Conservation (phyloP, 2,329 filamentous ascomycete genomes). For the Didymella lethalis region DNA sequence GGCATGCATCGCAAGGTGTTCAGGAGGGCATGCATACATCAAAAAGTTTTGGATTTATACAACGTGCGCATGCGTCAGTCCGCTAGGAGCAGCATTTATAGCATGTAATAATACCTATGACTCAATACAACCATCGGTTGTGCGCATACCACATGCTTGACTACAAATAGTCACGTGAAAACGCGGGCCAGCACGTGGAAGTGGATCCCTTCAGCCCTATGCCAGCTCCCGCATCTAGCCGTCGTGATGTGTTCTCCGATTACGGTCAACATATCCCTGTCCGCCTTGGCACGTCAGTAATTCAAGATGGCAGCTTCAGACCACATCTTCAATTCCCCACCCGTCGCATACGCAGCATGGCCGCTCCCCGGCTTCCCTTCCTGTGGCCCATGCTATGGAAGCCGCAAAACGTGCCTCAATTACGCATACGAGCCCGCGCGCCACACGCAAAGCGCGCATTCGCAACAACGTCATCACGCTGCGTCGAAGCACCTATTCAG, state of each 20-base stretch:
- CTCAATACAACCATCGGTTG: not conserved
- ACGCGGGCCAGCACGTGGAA: slow-evolving; percentile 9
- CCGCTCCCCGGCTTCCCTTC: slow-evolving; percentile 56
- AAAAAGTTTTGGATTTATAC: slow-evolving; percentile 17
- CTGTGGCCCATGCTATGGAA: slow-evolving; percentile 57
- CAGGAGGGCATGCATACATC: not conserved
- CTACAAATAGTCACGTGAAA: not conserved
- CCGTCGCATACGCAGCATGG: slow-evolving; percentile 42
- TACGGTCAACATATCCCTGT: slow-evolving; percentile 22
- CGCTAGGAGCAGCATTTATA: not conserved
- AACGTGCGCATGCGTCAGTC: not conserved
- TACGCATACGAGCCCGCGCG: slow-evolving; percentile 32
- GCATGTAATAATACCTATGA: not conserved
- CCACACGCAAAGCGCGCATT: slow-evolving; percentile 16
- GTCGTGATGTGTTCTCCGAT: slow-evolving; percentile 23
- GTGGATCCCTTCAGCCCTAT: slow-evolving; percentile 20
- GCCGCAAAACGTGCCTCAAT: slow-evolving; percentile 35
- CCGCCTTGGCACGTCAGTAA: slow-evolving; percentile 14
- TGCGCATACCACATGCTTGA: not conserved
- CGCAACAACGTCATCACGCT: slow-evolving; percentile 37
- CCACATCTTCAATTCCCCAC: slow-evolving; percentile 1
- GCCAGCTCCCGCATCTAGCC: slow-evolving; percentile 16
- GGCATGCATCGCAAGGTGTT: slow-evolving; percentile 19
- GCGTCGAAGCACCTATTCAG: slow-evolving; percentile 45
- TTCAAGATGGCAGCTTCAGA: slow-evolving; percentile 14